Evolutionary conservation across 352 stramenopile genomes (phyloP), one percentile per base, ranked within the genome.

Genomic region (Phytophthora nicotianae): DNA sequence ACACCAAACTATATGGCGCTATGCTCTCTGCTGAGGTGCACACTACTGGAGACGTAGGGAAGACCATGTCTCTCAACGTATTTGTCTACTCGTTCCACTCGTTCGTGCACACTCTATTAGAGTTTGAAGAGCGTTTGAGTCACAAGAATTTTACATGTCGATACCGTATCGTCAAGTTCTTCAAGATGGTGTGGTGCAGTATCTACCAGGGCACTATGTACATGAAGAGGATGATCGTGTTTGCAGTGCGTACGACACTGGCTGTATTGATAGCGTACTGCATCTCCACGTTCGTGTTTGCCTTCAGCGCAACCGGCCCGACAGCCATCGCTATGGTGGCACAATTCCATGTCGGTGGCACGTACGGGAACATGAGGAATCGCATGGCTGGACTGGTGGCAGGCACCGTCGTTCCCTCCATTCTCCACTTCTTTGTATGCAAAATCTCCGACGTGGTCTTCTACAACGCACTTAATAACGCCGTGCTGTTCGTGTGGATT

Each of bases 21-120:
- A 65, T 88, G 47, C 51, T 83, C 5, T 62, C 69, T 3, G 53
- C 74, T 13, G 60, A 65, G 13, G 71, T 87, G 5, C 58, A 77
- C 13, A 75, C 67, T 0, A 41, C 74, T n/a, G 55, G 57, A 0
- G 75, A 90, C 19, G 76, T 92, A 8, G 78, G 67, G 1, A 83
- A 80, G 37, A 86, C 77, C 10, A 86, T 92, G 72, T 81, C 81
- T 5, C 55, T 92, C 11, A 89, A 89, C 45, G 69, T 92, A 7
- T 93, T 93, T 43, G 65, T 90, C n/a, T 93, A 89, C 63, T 91
- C 84, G 45, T 83, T 91, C 64, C 76, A 91, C 62, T 77, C 81
- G 9, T 79, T 91, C 37, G 70, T 75, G 24, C 70, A 85, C 46
- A 90, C 78, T 19, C 38, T 91, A 41, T 73, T 78, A n/a, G 60